phyloP scores from a whole-genome alignment of 148 eudicot species.

The Camellia sinensis region DNA sequence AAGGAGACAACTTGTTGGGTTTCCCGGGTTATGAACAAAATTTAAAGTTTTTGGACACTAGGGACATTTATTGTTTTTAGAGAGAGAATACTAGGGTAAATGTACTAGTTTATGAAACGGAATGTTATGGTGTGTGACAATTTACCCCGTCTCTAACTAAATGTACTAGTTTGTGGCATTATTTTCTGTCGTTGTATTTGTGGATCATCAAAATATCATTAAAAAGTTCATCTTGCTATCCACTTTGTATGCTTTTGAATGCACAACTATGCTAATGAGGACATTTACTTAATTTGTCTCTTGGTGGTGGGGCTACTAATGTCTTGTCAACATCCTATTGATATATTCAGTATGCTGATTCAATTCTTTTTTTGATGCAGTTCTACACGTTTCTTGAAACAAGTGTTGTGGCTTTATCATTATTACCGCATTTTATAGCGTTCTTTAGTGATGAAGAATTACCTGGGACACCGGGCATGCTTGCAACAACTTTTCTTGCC shows the following conservation, averaged over 20 bases:
- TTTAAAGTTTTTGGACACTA: too few species aligned
- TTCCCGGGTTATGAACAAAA: too few species aligned
- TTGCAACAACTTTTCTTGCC: conserved; percentile 94
- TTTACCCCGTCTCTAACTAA: too few species aligned
- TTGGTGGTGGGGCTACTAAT: not conserved
- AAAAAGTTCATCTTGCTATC: not conserved
- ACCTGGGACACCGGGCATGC: conserved; percentile 78
- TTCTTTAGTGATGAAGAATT: conserved; percentile 94
- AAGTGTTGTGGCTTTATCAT: conserved; percentile 64
- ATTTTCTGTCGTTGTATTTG: not conserved
- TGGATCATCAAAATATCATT: not conserved
- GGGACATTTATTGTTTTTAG: too few species aligned
- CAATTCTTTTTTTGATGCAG: conserved; percentile 47
- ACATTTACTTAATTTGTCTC: not conserved
- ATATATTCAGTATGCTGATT: conserved; percentile 1
- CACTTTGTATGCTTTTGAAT: not conserved
- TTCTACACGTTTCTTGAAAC: conserved; percentile 96
- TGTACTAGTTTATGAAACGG: too few species aligned
- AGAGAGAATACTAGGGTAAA: too few species aligned
- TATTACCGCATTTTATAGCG: conserved; percentile 79
- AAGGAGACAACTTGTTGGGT: too few species aligned
- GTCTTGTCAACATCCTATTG: conserved; percentile 2
- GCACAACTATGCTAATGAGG: not conserved
- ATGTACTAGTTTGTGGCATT: not conserved
- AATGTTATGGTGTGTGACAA: too few species aligned